phyloP scores from a whole-genome alignment of 192 early-diverging fungal genomes.

The Geranomyces variabilis region DNA sequence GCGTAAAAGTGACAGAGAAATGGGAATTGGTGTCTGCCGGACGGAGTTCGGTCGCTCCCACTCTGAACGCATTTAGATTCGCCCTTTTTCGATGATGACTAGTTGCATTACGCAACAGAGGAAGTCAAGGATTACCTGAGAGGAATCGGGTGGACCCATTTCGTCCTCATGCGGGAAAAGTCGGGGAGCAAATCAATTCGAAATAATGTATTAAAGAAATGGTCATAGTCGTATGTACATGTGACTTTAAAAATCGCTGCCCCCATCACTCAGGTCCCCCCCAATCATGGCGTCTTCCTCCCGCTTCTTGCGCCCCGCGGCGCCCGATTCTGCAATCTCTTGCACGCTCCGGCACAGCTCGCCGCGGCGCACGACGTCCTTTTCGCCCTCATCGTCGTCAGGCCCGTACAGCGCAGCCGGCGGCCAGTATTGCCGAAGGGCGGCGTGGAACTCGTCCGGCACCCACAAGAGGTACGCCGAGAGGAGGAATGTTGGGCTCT shows the following conservation, averaged over 20 bases:
- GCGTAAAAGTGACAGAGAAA: no score
- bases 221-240: no score
- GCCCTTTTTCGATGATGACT: no score
- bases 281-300: neutral
- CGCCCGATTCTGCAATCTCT: constrained; percentile 22
- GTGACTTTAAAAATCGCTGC: constrained; percentile 24
- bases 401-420: constrained; percentile 22
- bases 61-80: no score
- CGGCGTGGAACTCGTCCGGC: constrained; percentile 47
- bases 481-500: constrained; percentile 40
- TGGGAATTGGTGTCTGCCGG: no score
- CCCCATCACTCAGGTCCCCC: constrained; percentile 16
- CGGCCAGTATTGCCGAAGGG: constrained; percentile 45
- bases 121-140: no score
- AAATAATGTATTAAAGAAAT: no score
- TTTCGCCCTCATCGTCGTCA: constrained; percentile 29
- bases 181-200: no score
- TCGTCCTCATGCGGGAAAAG: no score
- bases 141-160: no score
- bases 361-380: constrained; percentile 38
- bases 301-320: constrained; percentile 20
- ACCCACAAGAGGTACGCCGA: constrained; percentile 46
- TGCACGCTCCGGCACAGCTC: constrained; percentile 38
- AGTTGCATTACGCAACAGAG: no score
- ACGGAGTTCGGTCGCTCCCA: no score